Evolutionary conservation across 441 rosid genomes (phyloP), one percentile per base, ranked within the genome.

Genomic region (Populus hybrid): DNA sequence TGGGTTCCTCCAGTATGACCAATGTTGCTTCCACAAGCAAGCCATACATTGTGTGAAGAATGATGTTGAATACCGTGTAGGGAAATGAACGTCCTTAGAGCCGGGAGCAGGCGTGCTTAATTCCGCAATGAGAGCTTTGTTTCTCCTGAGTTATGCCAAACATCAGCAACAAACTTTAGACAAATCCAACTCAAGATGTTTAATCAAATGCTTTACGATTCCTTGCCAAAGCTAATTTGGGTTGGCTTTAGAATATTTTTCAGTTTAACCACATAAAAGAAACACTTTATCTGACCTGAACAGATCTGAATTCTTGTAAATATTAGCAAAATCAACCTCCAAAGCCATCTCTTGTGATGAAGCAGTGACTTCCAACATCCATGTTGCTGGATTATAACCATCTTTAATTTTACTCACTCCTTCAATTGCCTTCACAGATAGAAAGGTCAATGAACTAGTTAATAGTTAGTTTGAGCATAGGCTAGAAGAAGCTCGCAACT

Each of bases 1-100:
- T 3, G 97, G 90, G 81, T 94, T 94, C 20, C 92, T 88, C 97
- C 97, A 94, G 75, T 95, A 95, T n/a, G 98, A 95, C 91, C 84
- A 87, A 34, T 79, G 84, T 73, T 93, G 97, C 82, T 90, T 91
- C 98, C 98, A 93, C 21, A 90, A 81, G 79, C 97, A 95, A 83
- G 95, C 97, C 77, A 78, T 38, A 42, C 87, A 89, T 76, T 95
- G 98, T 9, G 81, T 83, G 76, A 87, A 72, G 74, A 89, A 87
- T 5, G 98, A 66, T 76, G 84, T 92, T 0, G 97, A 88, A 78
- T 89, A 93, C 63, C 82, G 86, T 38, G 91, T 82, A 0, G 92
- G 83, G 82, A 93, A 94, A 73, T 88, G 77, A 21, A 94, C 77
- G 68, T 93, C 97, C 73, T 87, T 85, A 5, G 92, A 83, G 54